Evolutionary conservation across 129 eudicot species (phyloP).

Genomic region (Tagetes patula): DNA sequence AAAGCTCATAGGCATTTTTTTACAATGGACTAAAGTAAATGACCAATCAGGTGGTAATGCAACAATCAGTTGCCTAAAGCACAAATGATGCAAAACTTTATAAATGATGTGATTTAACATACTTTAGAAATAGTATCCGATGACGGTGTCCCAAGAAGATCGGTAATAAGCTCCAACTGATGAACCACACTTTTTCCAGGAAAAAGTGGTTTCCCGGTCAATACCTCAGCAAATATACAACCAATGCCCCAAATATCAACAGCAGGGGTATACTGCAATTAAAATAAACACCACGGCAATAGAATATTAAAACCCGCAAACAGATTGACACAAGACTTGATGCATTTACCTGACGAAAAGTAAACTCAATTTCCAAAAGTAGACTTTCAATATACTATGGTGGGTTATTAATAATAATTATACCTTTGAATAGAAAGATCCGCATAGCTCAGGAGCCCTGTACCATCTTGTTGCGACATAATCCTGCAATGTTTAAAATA

Average conservation of each 20-base stretch:
- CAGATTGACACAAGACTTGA: neutral
- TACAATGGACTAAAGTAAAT: neutral
- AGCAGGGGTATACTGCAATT: conserved; percentile 81
- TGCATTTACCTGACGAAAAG: too few species aligned
- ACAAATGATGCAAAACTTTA: neutral
- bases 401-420: neutral
- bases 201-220: conserved; percentile 80
- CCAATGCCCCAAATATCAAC: conserved; percentile 92
- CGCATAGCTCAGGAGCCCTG: conserved; percentile 90
- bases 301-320: conserved; percentile 1
- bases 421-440: conserved; percentile 91
- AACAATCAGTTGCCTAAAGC: neutral
- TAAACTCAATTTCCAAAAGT: neutral
- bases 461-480: conserved; percentile 97
- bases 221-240: conserved; percentile 85
- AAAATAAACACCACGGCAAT: conserved; percentile 1
- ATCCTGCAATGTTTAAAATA: conserved; percentile 47
- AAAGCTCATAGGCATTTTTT: neutral
- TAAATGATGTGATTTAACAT: conserved; percentile 15
- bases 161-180: conserved; percentile 84
- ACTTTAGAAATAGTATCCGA: conserved; percentile 74
- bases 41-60: neutral
- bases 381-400: neutral
- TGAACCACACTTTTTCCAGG: conserved; percentile 91
- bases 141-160: conserved; percentile 83